phyloP scores from a whole-genome alignment of 2,329 filamentous ascomycete genomes.

The Chaetomiaceae sp. region DNA sequence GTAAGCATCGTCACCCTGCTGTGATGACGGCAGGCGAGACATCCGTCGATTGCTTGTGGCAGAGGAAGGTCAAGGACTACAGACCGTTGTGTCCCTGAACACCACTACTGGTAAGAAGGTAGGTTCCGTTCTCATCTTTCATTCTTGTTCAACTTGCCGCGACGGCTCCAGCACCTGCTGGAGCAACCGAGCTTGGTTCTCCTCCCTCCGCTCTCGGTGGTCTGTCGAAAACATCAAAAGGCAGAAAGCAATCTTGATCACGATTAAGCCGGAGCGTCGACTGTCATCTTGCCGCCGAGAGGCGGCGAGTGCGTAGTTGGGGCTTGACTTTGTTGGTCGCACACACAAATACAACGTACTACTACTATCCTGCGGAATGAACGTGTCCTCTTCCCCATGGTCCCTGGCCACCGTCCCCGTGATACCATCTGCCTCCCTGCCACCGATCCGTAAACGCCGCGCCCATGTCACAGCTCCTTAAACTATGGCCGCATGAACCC shows the following conservation, averaged over 20 bases:
- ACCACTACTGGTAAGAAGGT: no score
- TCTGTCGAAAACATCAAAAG: constrained; percentile 52
- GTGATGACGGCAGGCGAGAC: no score
- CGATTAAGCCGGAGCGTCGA: constrained; percentile 99
- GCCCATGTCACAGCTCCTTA: not conserved
- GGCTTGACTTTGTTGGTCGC: constrained; percentile 93
- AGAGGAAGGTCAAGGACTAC: no score
- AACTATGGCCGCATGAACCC: not conserved
- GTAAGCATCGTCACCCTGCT: no score
- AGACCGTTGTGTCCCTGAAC: no score
- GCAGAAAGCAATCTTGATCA: constrained; percentile 79
- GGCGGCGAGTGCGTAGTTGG: constrained; percentile 78
- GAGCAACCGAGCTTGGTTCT: constrained; percentile 58
- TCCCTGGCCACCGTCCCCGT: not conserved
- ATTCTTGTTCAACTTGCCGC: constrained; percentile 38
- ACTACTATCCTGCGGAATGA: not conserved
- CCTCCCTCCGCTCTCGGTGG: constrained; percentile 74
- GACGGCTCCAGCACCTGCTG: constrained; percentile 49
- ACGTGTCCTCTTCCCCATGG: not conserved
- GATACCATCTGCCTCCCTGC: not conserved
- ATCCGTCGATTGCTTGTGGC: no score
- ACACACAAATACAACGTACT: constrained; percentile 46
- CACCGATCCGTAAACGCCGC: not conserved
- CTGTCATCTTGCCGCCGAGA: constrained; percentile 77
- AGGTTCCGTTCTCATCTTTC: not conserved